Evolutionary conservation across 306 rosid genomes (phyloP).

Genomic region (Rosa lucieae): DNA sequence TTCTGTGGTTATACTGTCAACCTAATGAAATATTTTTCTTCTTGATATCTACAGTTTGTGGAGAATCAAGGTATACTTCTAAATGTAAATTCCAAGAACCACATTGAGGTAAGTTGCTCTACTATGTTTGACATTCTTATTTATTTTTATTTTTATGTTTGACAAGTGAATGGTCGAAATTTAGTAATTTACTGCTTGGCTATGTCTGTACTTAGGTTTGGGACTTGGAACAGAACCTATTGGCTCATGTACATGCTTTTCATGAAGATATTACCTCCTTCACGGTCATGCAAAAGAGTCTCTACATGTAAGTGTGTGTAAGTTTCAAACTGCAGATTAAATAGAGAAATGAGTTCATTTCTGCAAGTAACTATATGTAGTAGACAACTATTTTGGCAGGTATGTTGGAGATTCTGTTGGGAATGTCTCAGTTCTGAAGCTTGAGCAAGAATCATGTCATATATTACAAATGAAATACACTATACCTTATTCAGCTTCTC

Average conservation of each 20-base stretch:
- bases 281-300: constrained; percentile 52
- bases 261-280: constrained; percentile 65
- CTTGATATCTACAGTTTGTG: constrained; percentile 52
- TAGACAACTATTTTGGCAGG: constrained; percentile 45
- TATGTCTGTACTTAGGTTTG: constrained; percentile 57
- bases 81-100: constrained; percentile 60
- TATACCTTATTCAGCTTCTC: constrained; percentile 66
- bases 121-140: background rate
- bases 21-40: background rate
- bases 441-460: constrained; percentile 54
- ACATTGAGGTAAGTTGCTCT: constrained; percentile 61
- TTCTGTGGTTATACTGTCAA: background rate
- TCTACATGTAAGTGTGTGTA: constrained; percentile 57
- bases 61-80: constrained; percentile 69
- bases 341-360: background rate
- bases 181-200: background rate
- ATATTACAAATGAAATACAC: constrained; percentile 56
- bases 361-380: constrained; percentile 5
- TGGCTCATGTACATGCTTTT: constrained; percentile 44
- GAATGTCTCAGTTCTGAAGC: constrained; percentile 66
- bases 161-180: background rate
- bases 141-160: background rate
- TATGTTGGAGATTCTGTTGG: constrained; percentile 73
- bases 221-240: constrained; percentile 64
- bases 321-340: constrained; percentile 11